phyloP scores from a whole-genome alignment of 1,284 basidiomycete genomes.

The Cryptococcus sp. region DNA sequence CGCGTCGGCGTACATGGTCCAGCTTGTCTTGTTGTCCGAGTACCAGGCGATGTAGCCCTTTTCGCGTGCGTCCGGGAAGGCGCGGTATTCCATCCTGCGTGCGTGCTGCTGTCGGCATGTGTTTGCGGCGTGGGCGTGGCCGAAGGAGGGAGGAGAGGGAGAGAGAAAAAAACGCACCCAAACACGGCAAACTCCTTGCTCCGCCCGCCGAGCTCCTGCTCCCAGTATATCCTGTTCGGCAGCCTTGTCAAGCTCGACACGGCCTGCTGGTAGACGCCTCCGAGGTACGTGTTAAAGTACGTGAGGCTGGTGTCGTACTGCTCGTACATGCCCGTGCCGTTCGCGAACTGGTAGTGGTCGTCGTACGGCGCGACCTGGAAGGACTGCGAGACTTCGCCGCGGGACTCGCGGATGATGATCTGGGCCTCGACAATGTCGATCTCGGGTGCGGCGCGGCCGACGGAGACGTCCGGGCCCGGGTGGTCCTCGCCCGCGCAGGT shows the following conservation, averaged over 20 bases:
- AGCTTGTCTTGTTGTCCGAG: constrained; percentile 55
- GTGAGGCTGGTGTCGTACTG: constrained; percentile 52
- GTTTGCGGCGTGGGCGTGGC: too few relatives aligned
- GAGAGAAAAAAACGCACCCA: background rate
- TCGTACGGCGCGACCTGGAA: constrained; percentile 53
- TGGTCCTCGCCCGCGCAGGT: constrained; percentile 61
- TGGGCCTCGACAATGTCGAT: constrained; percentile 67
- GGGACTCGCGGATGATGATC: constrained; percentile 18
- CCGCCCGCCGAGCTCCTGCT: constrained; percentile 5
- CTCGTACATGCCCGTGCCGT: constrained; percentile 50
- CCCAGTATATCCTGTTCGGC: constrained; percentile 55
- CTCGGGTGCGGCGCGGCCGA: constrained; percentile 62
- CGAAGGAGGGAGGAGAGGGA: background rate
- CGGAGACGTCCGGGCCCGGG: constrained; percentile 58
- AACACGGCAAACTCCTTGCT: constrained; percentile 12
- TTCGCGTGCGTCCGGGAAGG: constrained; percentile 56
- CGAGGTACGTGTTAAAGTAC: constrained; percentile 68
- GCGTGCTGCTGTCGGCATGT: background rate
- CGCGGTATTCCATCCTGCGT: constrained; percentile 58
- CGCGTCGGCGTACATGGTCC: constrained; percentile 57
- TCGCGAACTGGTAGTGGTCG: constrained; percentile 61
- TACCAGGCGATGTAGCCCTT: constrained; percentile 67
- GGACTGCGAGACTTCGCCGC: constrained; percentile 29
- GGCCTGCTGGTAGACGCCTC: constrained; percentile 74
- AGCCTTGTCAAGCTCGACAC: constrained; percentile 56